A percentile compares a stretch with the other conserved stretches of the same genome.
Conservation (phyloP, 108 stramenopile species). For the Fragilaria crotonensis region DNA sequence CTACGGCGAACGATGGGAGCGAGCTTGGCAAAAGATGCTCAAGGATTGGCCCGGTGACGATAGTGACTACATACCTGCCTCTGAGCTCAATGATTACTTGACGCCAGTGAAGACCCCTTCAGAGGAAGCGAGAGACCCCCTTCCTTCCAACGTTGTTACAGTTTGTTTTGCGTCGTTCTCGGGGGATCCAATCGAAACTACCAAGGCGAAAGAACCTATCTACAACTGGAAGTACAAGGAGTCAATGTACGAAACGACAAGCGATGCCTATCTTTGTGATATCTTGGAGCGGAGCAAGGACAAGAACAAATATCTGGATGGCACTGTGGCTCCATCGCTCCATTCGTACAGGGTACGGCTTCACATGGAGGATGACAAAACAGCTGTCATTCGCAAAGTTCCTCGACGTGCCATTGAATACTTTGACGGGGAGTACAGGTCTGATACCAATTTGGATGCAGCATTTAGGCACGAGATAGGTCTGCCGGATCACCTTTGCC, state of each 20-base stretch:
- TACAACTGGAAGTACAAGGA: slow-evolving; percentile 4
- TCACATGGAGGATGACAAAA: slow-evolving; percentile 14
- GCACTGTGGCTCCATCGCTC: neutral
- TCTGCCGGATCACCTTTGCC: slow-evolving; percentile 27
- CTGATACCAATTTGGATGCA: slow-evolving; percentile 16
- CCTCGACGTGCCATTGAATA: slow-evolving; percentile 35
- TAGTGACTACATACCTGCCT: slow-evolving; percentile 16
- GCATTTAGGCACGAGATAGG: slow-evolving; percentile 43
- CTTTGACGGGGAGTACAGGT: slow-evolving; percentile 16
- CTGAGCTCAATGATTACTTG: slow-evolving; percentile 14
- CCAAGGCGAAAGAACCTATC: slow-evolving; percentile 4
- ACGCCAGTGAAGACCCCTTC: slow-evolving; percentile 12
- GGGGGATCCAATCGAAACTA: slow-evolving; percentile 4
- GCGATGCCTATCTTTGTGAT: slow-evolving; percentile 17
- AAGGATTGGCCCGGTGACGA: slow-evolving; percentile 12
- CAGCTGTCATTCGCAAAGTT: slow-evolving; percentile 15
- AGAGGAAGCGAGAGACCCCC: slow-evolving; percentile 33
- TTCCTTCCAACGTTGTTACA: slow-evolving; percentile 27
- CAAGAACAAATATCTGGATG: slow-evolving; percentile 1
- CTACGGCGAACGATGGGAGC: slow-evolving; percentile 19
- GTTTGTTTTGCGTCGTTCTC: slow-evolving; percentile 21
- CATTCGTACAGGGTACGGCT: slow-evolving; percentile 10
- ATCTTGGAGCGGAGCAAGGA: slow-evolving; percentile 15
- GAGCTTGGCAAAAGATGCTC: slow-evolving; percentile 8
- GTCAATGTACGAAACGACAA: slow-evolving; percentile 7